Conservation (phyloP, 2,329 filamentous ascomycete species). For the Neofusicoccum umdonicola region DNA sequence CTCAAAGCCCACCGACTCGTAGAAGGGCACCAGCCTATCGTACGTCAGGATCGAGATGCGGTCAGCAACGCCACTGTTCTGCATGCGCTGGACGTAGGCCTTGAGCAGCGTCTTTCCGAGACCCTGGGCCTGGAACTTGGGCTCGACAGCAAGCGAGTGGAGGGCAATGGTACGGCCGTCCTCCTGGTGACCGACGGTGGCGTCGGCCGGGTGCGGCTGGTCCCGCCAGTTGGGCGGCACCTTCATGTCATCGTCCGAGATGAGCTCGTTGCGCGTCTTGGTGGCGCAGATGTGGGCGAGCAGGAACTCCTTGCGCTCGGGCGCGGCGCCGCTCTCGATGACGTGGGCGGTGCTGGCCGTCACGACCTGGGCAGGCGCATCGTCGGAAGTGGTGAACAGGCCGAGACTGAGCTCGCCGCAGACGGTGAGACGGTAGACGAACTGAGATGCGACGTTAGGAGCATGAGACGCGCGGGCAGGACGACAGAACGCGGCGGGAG, state of each 20-base stretch:
- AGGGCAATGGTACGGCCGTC: slow-evolving; percentile 72
- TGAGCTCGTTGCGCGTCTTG: slow-evolving; percentile 59
- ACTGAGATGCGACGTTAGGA: slow-evolving; percentile 46
- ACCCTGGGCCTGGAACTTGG: slow-evolving; percentile 70
- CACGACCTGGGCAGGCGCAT: slow-evolving; percentile 44
- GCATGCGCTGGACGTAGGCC: slow-evolving; percentile 75
- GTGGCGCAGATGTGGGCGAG: slow-evolving; percentile 78
- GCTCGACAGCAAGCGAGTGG: slow-evolving; percentile 78
- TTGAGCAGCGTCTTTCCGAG: slow-evolving; percentile 72
- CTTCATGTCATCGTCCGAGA: slow-evolving; percentile 76
- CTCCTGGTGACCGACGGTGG: slow-evolving; percentile 65
- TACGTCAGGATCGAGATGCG: slow-evolving; percentile 75
- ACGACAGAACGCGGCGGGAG: background rate
- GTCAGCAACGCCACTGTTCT: slow-evolving; percentile 66
- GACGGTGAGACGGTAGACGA: slow-evolving; percentile 70
- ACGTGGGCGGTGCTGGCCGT: slow-evolving; percentile 56
- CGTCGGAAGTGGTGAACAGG: slow-evolving; percentile 65
- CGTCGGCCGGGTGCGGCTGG: slow-evolving; percentile 19
- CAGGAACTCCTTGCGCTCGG: slow-evolving; percentile 61
- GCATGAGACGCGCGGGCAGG: background rate
- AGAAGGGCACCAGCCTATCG: slow-evolving; percentile 71
- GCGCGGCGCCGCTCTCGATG: slow-evolving; percentile 59
- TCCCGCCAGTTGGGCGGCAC: slow-evolving; percentile 66
- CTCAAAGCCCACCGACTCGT: slow-evolving; percentile 71
- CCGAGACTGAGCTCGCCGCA: slow-evolving; percentile 78